Percentiles rank a stretch among this genome's conserved stretches.
Evolutionary conservation across 2,329 filamentous ascomycete species (phyloP).

Genomic region (Monilinia aucupariae): DNA sequence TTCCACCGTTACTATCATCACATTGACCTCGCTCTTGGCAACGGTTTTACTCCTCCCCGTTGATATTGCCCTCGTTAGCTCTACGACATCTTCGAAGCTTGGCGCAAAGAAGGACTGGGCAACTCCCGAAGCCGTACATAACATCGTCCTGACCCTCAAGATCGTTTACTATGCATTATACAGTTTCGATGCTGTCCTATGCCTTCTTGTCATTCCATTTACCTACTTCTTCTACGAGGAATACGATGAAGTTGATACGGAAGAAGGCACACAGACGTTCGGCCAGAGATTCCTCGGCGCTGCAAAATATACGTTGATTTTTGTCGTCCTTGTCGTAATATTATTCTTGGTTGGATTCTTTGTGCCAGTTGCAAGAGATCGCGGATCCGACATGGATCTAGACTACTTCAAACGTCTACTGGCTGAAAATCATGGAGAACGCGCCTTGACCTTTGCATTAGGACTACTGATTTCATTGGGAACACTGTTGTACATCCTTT

Average conservation of each 20-base stretch:
- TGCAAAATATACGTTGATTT: constrained; percentile 83
- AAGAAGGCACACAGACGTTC: constrained; percentile 69
- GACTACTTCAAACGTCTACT: constrained; percentile 88
- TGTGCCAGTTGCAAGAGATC: constrained; percentile 69
- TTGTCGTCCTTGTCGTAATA: constrained; percentile 71
- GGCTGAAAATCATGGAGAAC: constrained; percentile 82
- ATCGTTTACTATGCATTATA: constrained; percentile 92
- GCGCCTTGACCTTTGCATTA: constrained; percentile 82
- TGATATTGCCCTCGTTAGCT: constrained; percentile 90
- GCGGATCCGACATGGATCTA: constrained; percentile 66
- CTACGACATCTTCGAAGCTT: constrained; percentile 68
- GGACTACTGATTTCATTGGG: constrained; percentile 86
- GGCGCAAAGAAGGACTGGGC: constrained; percentile 95
- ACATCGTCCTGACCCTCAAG: constrained; percentile 74
- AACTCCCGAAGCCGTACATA: constrained; percentile 70
- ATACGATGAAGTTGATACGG: constrained; percentile 83
- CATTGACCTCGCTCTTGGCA: constrained; percentile 79
- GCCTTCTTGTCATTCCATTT: constrained; percentile 85
- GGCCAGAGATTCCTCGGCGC: constrained; percentile 73
- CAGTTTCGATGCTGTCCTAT: constrained; percentile 83
- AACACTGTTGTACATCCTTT: constrained; percentile 78
- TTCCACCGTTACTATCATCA: constrained; percentile 78
- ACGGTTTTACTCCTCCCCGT: constrained; percentile 90
- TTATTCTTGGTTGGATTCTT: constrained; percentile 94
- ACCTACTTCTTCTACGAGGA: constrained; percentile 99